Evolutionary conservation across 2,329 filamentous ascomycete species (phyloP).

Genomic region (Verruconis gallopava): DNA sequence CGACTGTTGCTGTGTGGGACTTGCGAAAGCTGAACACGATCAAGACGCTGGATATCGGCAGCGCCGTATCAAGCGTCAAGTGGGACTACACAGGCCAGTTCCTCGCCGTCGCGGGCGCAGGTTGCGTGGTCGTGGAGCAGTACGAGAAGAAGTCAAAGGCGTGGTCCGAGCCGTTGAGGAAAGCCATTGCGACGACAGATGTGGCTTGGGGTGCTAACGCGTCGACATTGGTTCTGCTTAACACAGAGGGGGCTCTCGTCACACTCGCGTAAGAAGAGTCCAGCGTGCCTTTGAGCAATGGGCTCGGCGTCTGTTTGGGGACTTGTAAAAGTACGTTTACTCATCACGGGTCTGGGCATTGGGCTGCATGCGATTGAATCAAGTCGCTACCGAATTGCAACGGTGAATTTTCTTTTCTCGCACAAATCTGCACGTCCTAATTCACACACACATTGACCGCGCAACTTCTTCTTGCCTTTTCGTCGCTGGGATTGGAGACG

Average conservation of each 20-base stretch:
- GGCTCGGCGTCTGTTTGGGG: neutral
- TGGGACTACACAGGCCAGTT: constrained; percentile 98
- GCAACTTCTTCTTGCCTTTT: too few relatives aligned
- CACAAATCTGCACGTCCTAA: too few relatives aligned
- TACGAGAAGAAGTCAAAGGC: constrained; percentile 77
- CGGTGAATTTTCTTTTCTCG: too few relatives aligned
- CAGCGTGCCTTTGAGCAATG: neutral
- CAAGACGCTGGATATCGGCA: constrained; percentile 78
- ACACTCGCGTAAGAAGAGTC: neutral
- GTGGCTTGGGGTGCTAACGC: constrained; percentile 54
- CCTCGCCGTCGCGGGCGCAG: constrained; percentile 66
- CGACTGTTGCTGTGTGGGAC: constrained; percentile 76
- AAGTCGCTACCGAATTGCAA: too few relatives aligned
- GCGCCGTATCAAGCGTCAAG: constrained; percentile 57
- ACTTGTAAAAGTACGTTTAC: neutral
- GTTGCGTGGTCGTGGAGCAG: constrained; percentile 75
- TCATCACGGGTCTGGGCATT: too few relatives aligned
- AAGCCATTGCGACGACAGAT: constrained; percentile 57
- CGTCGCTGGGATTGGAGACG: too few relatives aligned
- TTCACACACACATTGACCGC: too few relatives aligned
- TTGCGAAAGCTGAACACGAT: constrained; percentile 60
- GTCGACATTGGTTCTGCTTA: neutral
- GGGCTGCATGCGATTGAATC: too few relatives aligned
- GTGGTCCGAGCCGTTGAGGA: constrained; percentile 78
- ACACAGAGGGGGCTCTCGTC: constrained; percentile 3